phyloP scores from a whole-genome alignment of 805 yeast genomes.

The Scheffersomyces stipitis region DNA sequence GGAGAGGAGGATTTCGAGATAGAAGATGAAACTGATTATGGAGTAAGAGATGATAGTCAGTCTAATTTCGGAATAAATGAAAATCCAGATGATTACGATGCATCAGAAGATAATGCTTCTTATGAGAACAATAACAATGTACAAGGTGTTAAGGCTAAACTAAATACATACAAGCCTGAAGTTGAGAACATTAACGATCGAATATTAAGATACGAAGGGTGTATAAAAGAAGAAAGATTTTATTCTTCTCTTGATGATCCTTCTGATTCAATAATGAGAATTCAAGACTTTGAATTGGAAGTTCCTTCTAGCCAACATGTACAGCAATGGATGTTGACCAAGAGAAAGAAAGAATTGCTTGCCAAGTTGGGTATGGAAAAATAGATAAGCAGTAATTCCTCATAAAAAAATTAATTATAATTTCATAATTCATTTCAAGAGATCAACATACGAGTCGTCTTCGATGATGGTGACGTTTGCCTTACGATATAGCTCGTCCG shows the following conservation, averaged over 20 bases:
- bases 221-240: too few relatives aligned
- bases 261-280: too few relatives aligned
- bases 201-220: too few relatives aligned
- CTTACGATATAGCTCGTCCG: conserved; percentile 30
- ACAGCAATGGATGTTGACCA: conserved; percentile 46
- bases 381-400: neutral
- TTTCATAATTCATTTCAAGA: neutral
- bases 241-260: too few relatives aligned
- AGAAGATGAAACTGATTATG: neutral
- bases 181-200: neutral
- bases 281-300: conserved; percentile 18
- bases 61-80: conserved; percentile 2
- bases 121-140: neutral
- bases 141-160: too few relatives aligned
- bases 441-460: neutral
- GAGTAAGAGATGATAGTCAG: neutral
- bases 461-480: conserved; percentile 31
- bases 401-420: too few relatives aligned
- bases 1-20: conserved; percentile 7
- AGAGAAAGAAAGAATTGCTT: conserved; percentile 44
- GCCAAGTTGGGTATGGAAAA: conserved; percentile 26
- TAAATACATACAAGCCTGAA: too few relatives aligned
- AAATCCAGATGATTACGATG: neutral
- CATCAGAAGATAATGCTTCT: neutral
- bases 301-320: conserved; percentile 41